Base-by-base conservation (phyloP, 23 red algal genomes). In the Pyropia haitanensis region DNA sequence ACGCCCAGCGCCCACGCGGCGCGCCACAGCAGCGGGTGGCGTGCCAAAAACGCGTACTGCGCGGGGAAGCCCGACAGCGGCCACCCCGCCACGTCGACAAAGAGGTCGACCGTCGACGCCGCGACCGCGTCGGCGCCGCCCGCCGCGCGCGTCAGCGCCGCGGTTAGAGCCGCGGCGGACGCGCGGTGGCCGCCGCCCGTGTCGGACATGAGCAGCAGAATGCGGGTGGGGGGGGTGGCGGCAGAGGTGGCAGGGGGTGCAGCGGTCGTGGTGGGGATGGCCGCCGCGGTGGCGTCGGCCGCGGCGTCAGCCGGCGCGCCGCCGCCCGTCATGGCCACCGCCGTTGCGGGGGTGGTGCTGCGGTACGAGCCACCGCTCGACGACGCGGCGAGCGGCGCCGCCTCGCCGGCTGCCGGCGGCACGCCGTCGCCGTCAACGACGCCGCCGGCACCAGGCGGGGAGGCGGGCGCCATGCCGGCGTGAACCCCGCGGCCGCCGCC, bases 111-210 rank as follows among this genome's bases (percentile, higher is more conserved):
- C 15, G 73, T 96, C 39, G 74, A 67, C 17, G 81, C 72, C 30
- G 68, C 63, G 5, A 46, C 39, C 4, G 39, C 39, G 0, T 3
- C 8, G 4, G 39, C 39, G 39, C 39, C 39, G 39, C 39, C 39
- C 19, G 72, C 34, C 1, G 44, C 59, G 14, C 39, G 14, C 27
- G 82, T 64, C 56, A 98, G 72, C 23, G 86, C 94, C 29, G 80
- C 80, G 17, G 71, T 72, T 18, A 98, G 53, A 9, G 94, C 94
- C 19, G 91, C 70, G 9, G 94, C 94, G 16, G 72, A 81, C 16
- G 94, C 94, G 5, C 94, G 78, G 59, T 98, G 94, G 19, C 94
- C 94, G 65, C 94, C 94, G 53, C 94, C 94, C 2, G 94, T 98
- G 55, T 98, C 94, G 15, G 85, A 91, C 78, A 91, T 91, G 63